Conservation (phyloP, 352 stramenopile genomes). For the Pythium chondricola region DNA sequence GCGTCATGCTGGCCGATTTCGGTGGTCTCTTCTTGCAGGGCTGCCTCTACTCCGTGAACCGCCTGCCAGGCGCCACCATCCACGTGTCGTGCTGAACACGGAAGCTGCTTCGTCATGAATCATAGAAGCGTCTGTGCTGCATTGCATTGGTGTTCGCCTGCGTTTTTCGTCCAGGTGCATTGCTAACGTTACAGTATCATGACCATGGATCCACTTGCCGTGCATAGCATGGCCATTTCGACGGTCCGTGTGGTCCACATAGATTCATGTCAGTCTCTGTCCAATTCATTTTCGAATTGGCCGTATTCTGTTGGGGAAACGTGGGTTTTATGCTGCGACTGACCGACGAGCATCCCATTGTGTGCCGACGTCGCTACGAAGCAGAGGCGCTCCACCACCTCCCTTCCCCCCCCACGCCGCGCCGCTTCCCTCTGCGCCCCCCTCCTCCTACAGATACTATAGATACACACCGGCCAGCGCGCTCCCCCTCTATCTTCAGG, state of each 20-base stretch:
- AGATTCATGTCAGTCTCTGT: neutral
- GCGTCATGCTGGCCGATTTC: conserved; percentile 88
- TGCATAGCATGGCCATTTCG: too few species aligned
- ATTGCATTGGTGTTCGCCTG: neutral
- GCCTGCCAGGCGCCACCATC: conserved; percentile 53
- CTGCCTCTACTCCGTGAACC: conserved; percentile 88
- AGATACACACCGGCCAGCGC: too few species aligned
- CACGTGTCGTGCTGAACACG: conserved; percentile 39
- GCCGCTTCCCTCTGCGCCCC: too few species aligned
- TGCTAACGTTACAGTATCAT: neutral
- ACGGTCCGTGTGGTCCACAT: conserved; percentile 11
- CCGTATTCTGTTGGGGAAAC: neutral
- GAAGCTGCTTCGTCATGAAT: neutral
- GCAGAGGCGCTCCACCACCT: too few species aligned
- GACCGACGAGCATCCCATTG: too few species aligned
- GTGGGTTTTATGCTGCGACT: conserved; percentile 22
- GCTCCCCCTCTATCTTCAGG: too few species aligned
- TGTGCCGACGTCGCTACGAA: too few species aligned
- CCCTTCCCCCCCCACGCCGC: too few species aligned
- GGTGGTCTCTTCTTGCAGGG: conserved; percentile 86
- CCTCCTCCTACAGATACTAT: too few species aligned
- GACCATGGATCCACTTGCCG: neutral
- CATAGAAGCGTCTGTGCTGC: neutral
- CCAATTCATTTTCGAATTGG: conserved; percentile 24
- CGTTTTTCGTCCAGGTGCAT: neutral